A percentile compares a stretch with the other conserved stretches of the same genome.
Evolutionary conservation across 2,329 filamentous ascomycete genomes (phyloP).

Genomic region (Tothia fuscella): DNA sequence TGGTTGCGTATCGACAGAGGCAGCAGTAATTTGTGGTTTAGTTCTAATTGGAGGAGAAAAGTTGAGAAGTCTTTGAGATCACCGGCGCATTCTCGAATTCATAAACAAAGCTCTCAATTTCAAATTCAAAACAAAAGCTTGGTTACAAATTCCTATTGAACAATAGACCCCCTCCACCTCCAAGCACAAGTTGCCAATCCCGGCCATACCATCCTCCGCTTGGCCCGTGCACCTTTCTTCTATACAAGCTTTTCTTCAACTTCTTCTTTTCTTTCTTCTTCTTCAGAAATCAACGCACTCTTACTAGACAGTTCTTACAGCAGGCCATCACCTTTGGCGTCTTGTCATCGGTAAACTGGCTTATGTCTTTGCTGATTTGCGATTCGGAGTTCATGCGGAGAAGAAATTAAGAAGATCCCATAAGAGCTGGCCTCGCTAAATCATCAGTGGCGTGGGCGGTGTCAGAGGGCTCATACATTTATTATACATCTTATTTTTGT

Average conservation of each 20-base stretch:
- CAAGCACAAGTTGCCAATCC: too few relatives aligned
- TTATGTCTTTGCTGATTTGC: conserved; percentile 49
- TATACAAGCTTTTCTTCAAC: too few relatives aligned
- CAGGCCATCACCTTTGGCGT: conserved; percentile 36
- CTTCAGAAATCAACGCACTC: conserved; percentile 43
- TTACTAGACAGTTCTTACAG: conserved; percentile 80
- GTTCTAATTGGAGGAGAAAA: background rate
- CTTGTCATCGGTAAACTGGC: conserved; percentile 31
- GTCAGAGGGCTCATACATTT: conserved; percentile 72
- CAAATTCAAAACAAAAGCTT: background rate
- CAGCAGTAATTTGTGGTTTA: background rate
- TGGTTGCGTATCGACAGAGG: conserved; percentile 26
- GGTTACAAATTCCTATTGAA: background rate
- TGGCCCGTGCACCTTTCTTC: too few relatives aligned
- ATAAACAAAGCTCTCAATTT: too few relatives aligned
- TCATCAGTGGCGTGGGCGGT: conserved; percentile 61
- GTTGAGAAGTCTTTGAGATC: background rate
- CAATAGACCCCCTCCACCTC: background rate
- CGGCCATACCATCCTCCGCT: too few relatives aligned
- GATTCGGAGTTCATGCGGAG: conserved; percentile 51
- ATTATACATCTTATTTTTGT: too few relatives aligned
- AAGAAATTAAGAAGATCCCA: conserved; percentile 41
- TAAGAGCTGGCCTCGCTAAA: conserved; percentile 65
- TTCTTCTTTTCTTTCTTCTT: background rate
- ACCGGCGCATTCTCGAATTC: too few relatives aligned